These are phyloP conservation scores for Fusarium fracticaudum DNA, from an alignment of 2,329 filamentous ascomycete genomes.

Conservation along the genomic window DNA sequence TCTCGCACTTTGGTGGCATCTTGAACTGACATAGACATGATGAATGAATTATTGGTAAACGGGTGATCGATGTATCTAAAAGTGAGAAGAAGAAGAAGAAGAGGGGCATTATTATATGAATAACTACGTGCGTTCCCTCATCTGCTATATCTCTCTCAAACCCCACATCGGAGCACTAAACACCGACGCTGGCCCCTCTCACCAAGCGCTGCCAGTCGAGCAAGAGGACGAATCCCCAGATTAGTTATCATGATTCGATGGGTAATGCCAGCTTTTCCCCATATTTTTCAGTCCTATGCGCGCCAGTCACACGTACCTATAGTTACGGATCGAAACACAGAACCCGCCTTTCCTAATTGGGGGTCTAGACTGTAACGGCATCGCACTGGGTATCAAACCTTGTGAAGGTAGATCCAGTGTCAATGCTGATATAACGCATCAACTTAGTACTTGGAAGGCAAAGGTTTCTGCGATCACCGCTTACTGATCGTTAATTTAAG, in stretches of 20 bases:
- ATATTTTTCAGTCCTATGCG: neutral
- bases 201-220: neutral
- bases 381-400: neutral
- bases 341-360: neutral
- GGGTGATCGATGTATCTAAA: neutral
- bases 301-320: neutral
- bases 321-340: neutral
- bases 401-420: neutral
- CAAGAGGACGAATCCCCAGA: neutral
- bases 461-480: neutral
- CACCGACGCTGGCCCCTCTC: neutral
- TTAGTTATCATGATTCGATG: neutral
- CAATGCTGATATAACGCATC: neutral
- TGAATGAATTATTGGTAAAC: neutral
- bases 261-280: neutral
- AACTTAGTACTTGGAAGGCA: neutral
- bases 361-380: neutral
- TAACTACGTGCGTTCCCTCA: neutral
- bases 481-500: neutral
- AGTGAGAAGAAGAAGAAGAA: conserved; percentile 3
- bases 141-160: neutral
- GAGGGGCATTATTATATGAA: conserved; percentile 13
- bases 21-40: conserved; percentile 43
- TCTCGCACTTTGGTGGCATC: conserved; percentile 35
- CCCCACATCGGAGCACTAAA: conserved; percentile 20